These are phyloP conservation scores for Sarcomyxa edulis DNA, from an alignment of 768 basidiomycete species.

Conservation along the genomic window DNA sequence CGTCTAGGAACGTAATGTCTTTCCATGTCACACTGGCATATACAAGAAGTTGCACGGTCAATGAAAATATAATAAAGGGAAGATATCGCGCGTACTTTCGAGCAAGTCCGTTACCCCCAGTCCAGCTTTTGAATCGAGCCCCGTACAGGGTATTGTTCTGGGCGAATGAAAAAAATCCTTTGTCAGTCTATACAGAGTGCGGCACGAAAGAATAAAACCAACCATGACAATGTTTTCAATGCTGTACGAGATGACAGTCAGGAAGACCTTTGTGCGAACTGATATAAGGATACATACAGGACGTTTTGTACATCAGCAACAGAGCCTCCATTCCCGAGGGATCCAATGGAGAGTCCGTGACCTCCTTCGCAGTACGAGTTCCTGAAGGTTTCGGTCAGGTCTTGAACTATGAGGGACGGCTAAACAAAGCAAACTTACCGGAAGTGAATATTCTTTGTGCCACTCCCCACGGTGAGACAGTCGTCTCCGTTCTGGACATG, in stretches of 20 bases:
- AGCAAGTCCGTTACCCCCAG: slow-evolving; percentile 54
- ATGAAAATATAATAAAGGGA: too few species aligned
- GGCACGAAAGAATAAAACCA: neutral
- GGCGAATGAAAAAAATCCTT: neutral
- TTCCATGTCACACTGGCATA: slow-evolving; percentile 53
- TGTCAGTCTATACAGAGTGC: neutral
- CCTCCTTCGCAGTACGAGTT: slow-evolving; percentile 52
- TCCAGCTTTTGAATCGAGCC: slow-evolving; percentile 68
- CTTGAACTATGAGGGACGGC: neutral
- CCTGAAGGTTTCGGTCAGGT: slow-evolving; percentile 18
- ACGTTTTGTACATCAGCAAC: slow-evolving; percentile 55
- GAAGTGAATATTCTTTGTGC: slow-evolving; percentile 51
- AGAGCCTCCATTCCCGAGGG: slow-evolving; percentile 36
- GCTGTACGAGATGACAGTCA: too few species aligned
- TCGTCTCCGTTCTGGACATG: slow-evolving; percentile 57
- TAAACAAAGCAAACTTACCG: slow-evolving; percentile 18
- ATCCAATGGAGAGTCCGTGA: slow-evolving; percentile 57
- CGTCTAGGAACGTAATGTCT: slow-evolving; percentile 47
- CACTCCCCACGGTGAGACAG: slow-evolving; percentile 53
- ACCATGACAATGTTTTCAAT: slow-evolving; percentile 45
- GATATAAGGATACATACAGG: too few species aligned
- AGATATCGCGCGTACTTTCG: slow-evolving; percentile 43
- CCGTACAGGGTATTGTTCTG: slow-evolving; percentile 49
- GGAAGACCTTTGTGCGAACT: too few species aligned
- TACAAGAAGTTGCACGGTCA: too few species aligned